phyloP scores from a whole-genome alignment of 2,329 filamentous ascomycete genomes.

The Fusarium phyllophilum region DNA sequence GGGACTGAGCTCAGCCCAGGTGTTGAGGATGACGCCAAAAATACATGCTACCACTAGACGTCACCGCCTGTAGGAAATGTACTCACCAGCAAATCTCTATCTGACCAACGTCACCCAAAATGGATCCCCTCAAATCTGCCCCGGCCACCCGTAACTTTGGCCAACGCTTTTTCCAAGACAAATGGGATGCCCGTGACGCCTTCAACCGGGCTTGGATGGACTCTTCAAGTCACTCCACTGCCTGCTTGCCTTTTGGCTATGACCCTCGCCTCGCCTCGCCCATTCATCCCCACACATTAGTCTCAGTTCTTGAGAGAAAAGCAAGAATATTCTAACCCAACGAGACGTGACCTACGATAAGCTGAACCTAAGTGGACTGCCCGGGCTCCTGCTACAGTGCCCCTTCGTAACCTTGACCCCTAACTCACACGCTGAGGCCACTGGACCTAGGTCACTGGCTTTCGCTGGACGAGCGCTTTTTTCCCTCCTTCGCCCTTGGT shows the following conservation, averaged over 20 bases:
- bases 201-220: slow-evolving; percentile 26
- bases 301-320: slow-evolving; percentile 11
- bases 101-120: slow-evolving; percentile 34
- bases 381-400: slow-evolving; percentile 13
- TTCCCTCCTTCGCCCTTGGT: not conserved
- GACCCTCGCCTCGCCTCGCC: slow-evolving; percentile 6
- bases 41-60: slow-evolving; percentile 16
- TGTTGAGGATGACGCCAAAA: slow-evolving; percentile 29
- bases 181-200: slow-evolving; percentile 37
- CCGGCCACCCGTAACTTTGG: slow-evolving; percentile 33
- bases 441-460: slow-evolving; percentile 12
- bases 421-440: slow-evolving; percentile 10
- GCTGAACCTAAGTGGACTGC: not conserved
- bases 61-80: slow-evolving; percentile 25
- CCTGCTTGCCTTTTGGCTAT: slow-evolving; percentile 25
- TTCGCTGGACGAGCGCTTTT: not conserved
- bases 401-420: slow-evolving; percentile 9
- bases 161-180: slow-evolving; percentile 33
- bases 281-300: slow-evolving; percentile 19
- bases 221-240: slow-evolving; percentile 34
- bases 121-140: slow-evolving; percentile 28
- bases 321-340: slow-evolving; percentile 1
- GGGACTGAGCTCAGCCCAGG: not conserved
- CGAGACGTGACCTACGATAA: not conserved
- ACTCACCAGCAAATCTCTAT: slow-evolving; percentile 16